phyloP scores from a whole-genome alignment of 1,284 basidiomycete species.

The Marasmius oreades region DNA sequence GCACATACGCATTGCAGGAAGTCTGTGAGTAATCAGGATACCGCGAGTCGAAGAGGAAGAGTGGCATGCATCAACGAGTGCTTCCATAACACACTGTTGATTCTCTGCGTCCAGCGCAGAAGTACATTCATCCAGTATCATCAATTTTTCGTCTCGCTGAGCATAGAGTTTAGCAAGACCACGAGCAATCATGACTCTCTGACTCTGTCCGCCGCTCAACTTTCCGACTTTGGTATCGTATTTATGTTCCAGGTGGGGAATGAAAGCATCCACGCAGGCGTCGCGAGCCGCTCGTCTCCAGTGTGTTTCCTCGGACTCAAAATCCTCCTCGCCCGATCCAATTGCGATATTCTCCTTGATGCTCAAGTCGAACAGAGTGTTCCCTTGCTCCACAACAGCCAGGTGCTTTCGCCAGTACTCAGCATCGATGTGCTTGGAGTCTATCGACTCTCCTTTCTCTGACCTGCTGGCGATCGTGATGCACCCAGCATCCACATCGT shows the following conservation, averaged over 20 bases:
- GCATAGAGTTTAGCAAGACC: constrained; percentile 58
- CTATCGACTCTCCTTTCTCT: constrained; percentile 18
- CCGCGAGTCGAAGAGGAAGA: constrained; percentile 52
- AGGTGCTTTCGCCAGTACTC: constrained; percentile 78
- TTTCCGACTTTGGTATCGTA: constrained; percentile 88
- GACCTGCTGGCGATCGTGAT: constrained; percentile 50
- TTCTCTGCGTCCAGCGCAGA: constrained; percentile 85
- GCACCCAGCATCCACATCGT: constrained; percentile 68
- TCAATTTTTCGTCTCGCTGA: constrained; percentile 50
- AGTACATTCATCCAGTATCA: constrained; percentile 95
- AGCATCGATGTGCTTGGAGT: constrained; percentile 59
- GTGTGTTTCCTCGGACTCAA: background rate
- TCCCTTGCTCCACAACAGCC: constrained; percentile 82
- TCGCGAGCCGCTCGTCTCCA: constrained; percentile 54
- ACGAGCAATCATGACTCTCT: constrained; percentile 89
- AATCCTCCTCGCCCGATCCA: constrained; percentile 34
- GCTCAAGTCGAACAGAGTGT: constrained; percentile 83
- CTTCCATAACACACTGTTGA: constrained; percentile 73
- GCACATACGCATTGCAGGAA: constrained; percentile 89
- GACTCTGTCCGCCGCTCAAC: constrained; percentile 93
- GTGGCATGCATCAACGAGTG: constrained; percentile 47
- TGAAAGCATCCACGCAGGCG: constrained; percentile 87
- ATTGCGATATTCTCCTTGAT: constrained; percentile 88
- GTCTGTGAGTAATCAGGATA: constrained; percentile 91
- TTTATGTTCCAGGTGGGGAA: constrained; percentile 73